Evolutionary conservation across 23 red algal species (phyloP).

Genomic region (Agarophyton chilense): DNA sequence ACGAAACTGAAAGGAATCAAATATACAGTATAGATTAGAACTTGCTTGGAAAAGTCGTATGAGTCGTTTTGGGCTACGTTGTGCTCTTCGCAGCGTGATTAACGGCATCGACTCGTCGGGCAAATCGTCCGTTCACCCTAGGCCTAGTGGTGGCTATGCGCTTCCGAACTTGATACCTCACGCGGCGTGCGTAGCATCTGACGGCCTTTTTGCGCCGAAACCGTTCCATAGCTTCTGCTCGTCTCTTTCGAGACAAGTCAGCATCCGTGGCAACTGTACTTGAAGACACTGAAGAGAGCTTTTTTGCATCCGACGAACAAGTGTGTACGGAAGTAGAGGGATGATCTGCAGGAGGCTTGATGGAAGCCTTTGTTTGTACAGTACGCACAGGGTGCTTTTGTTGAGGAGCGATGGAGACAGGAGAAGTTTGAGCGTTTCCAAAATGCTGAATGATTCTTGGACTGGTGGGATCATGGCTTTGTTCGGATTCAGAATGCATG

Average conservation of each 20-base stretch:
- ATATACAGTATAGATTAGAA: not conserved
- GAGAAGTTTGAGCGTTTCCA: not conserved
- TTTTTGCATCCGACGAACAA: not conserved
- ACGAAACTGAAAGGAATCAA: not conserved
- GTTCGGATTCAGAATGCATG: not conserved
- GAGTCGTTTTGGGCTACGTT: not conserved
- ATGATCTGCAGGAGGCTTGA: not conserved
- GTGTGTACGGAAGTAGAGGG: not conserved
- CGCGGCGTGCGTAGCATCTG: constrained; percentile 50
- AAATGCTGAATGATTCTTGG: constrained; percentile 22
- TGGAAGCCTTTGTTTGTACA: not conserved
- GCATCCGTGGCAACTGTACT: not conserved
- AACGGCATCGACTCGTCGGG: constrained; percentile 53
- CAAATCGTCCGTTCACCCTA: constrained; percentile 73
- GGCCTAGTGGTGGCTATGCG: constrained; percentile 71
- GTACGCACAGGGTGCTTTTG: not conserved
- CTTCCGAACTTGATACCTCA: constrained; percentile 71
- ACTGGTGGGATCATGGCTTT: not conserved
- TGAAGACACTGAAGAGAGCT: not conserved
- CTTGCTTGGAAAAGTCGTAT: not conserved
- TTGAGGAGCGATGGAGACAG: not conserved
- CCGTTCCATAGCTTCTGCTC: constrained; percentile 70
- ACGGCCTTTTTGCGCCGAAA: constrained; percentile 73
- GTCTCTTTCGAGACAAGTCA: constrained; percentile 31
- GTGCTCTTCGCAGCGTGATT: constrained; percentile 1